Base-by-base conservation (phyloP, 768 basidiomycete species). In the Pluteus cervinus region DNA sequence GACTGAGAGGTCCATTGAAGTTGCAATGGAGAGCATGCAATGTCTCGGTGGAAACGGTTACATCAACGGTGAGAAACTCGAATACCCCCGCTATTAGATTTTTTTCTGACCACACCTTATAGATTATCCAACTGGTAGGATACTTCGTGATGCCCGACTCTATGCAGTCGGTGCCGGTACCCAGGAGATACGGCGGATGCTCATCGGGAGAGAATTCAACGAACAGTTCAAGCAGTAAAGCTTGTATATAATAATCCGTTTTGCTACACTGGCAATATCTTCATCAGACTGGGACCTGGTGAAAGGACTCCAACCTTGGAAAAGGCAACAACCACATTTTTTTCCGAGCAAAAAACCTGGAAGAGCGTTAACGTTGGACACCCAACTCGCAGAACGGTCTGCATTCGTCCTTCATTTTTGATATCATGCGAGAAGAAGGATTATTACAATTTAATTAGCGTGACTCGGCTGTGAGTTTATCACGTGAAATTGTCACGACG, bases 121-220 rank as follows among this genome's bases (percentile, higher is more conserved):
- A 92, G 92, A 97, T 47, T 97, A 93, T 50, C 87, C 90, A 3
- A 75, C 82, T 48, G 92, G 90, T 11, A 80, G 93, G 22, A 76
- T 92, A 48, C 63, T 96, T 30, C 75, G 92, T 33, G 93, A 97
- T 54, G 74, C 92, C 11, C 68, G 89, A 47, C 61, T 97, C 29
- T 97, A 96, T 56, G 81, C 87, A 17, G 91, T 97, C 41, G 93
- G 93, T 18, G 93, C 93, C n/a, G 93, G 93, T 12, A 92, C 92
- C 16, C 93, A 96, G 57, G 92, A 94, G 66, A 92, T 96, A 38
- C 66, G 92, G 47, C 72, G 92, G 41, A 93, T 93, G 90, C 62
- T 94, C 41, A 94, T 96, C 41, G 92, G 92, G 22, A 70, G 92
- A 43, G 92, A 90, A 54, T 92, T 96, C 62, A 96, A 93, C 53